Evolutionary conservation across 345 rosid species (phyloP), one percentile per base, ranked within the genome.

Genomic region (Limnanthes douglasii): DNA sequence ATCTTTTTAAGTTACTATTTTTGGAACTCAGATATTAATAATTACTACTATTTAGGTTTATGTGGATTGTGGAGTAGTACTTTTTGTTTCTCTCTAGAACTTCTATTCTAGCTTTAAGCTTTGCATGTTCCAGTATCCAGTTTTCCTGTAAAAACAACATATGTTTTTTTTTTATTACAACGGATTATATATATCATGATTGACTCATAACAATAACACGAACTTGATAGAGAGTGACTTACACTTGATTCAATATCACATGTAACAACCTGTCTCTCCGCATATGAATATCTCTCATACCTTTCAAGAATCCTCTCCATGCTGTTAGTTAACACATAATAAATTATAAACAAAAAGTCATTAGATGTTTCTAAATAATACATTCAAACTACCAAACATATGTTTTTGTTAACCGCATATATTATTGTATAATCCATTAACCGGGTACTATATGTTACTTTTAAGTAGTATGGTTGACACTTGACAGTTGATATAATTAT

Each of bases 301-400:
- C 95, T 75, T 64, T 82, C 97, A 13, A 88, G 85, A 36, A 88
- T 75, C 60, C 61, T 82, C 49, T 82, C 97, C 97, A 88, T 88
- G 66, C 97, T 88, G 82, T 35, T 30, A 38, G 5, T 41, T 37
- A 39, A 14, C 8, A 32, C 14, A 20, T 22, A 33, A 11, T 41
- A 4, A 18, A 28, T 37, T 24, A 6, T 6, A 13, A 33, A 19
- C 5, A 2, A 26, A 12, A 26, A 26, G 30, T 26, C 11, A 26
- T 6, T 2, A 26, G 30, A 26, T 2, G 2, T 8, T 8, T 26
- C n/a, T 26, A 26, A 26, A 25, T 26, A 2, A 9, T 26, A 2
- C 11, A 12, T 26, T 12, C 6, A 26, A 26, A 26, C 2, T 9
- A 6, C 2, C 11, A 26, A 8, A 12, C 8, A 2, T 26, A 5